These are phyloP conservation scores for Rubia balearica DNA, from an alignment of 305 asterid genomes.

Conservation along the genomic window DNA sequence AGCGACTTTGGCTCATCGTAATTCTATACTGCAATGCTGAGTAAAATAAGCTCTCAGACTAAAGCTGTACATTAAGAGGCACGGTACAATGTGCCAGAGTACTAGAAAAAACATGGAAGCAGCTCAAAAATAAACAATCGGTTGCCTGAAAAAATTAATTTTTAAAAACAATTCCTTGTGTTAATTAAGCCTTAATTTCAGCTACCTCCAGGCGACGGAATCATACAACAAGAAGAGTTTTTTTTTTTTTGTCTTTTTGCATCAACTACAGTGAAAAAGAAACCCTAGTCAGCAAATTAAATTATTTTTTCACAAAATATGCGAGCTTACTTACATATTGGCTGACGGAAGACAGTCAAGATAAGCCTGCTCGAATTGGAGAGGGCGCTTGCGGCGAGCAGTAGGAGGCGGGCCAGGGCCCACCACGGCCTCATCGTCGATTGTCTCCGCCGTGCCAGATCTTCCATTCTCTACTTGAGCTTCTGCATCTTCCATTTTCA, in stretches of 20 bases:
- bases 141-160: too few species aligned
- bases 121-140: too few species aligned
- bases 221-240: neutral
- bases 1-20: neutral
- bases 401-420: constrained; percentile 88
- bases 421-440: constrained; percentile 47
- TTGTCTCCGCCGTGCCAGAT: constrained; percentile 30
- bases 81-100: too few species aligned
- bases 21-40: neutral
- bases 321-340: constrained; percentile 56
- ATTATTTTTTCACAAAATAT: neutral
- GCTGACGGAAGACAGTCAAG: constrained; percentile 94
- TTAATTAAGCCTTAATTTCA: neutral
- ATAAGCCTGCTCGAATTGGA: constrained; percentile 85
- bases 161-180: neutral
- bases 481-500: constrained; percentile 5
- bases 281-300: constrained; percentile 6
- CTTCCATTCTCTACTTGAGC: neutral
- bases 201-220: neutral
- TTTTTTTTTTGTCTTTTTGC: too few species aligned
- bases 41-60: neutral
- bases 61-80: too few species aligned
- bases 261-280: neutral
- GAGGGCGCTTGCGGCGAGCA: constrained; percentile 69
- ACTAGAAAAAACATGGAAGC: too few species aligned